These are phyloP conservation scores for Cordyceps farinosa DNA, from an alignment of 2,329 filamentous ascomycete genomes.

Conservation along the genomic window DNA sequence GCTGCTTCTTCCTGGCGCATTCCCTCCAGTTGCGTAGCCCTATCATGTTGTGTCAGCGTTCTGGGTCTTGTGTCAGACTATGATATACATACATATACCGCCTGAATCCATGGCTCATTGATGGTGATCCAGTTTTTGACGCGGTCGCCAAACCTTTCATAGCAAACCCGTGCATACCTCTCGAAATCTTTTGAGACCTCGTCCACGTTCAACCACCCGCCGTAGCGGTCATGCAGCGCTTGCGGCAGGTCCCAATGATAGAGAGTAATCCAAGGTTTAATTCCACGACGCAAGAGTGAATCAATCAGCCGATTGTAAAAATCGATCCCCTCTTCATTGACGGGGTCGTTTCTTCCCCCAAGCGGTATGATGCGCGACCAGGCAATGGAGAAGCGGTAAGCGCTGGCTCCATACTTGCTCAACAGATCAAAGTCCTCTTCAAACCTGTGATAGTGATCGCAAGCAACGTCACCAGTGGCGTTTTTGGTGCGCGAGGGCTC, in stretches of 20 bases:
- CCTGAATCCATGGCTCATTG: slow-evolving; percentile 38
- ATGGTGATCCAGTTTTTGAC: slow-evolving; percentile 39
- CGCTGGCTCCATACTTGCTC: slow-evolving; percentile 53
- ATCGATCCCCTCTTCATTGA: slow-evolving; percentile 58
- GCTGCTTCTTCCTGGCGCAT: slow-evolving; percentile 33
- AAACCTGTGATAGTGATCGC: slow-evolving; percentile 40
- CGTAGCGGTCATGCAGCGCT: slow-evolving; percentile 34
- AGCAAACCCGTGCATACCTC: slow-evolving; percentile 35
- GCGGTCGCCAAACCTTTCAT: slow-evolving; percentile 38
- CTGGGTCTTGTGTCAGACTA: too few relatives aligned
- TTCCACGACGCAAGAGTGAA: slow-evolving; percentile 52
- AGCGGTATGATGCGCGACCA: slow-evolving; percentile 65
- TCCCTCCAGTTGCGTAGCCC: slow-evolving; percentile 33
- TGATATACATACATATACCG: slow-evolving; percentile 29
- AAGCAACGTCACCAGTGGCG: slow-evolving; percentile 45
- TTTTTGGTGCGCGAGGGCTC: slow-evolving; percentile 38
- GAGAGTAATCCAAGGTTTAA: slow-evolving; percentile 59
- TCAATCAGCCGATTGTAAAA: slow-evolving; percentile 61
- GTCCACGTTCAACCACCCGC: slow-evolving; percentile 32
- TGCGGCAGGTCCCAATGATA: slow-evolving; percentile 59
- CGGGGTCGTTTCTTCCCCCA: slow-evolving; percentile 57
- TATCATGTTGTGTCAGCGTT: slow-evolving; percentile 14
- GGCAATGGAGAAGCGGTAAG: slow-evolving; percentile 63
- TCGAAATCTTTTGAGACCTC: slow-evolving; percentile 35
- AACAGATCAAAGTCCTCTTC: slow-evolving; percentile 57